Evolutionary conservation across 2,329 filamentous ascomycete genomes (phyloP).

Genomic region (Dryadomyces quercus-mongolicae): DNA sequence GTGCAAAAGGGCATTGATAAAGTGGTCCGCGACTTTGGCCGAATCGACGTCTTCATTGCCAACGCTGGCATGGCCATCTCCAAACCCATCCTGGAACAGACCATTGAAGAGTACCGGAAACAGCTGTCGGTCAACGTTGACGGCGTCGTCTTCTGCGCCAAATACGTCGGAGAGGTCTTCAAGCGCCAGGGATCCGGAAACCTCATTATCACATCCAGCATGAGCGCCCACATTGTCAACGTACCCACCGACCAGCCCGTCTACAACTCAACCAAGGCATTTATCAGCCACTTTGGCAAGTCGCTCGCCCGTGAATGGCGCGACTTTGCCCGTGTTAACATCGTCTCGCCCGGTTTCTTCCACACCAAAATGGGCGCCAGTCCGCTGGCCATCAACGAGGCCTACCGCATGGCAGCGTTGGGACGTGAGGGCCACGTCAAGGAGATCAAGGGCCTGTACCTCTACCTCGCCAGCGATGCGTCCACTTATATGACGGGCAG

Average conservation of each 20-base stretch:
- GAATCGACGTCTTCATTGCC: conserved; percentile 66
- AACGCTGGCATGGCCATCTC: conserved; percentile 44
- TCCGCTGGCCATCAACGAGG: conserved; percentile 54
- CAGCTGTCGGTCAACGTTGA: conserved; percentile 31
- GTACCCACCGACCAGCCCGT: conserved; percentile 61
- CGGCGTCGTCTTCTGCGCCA: conserved; percentile 65
- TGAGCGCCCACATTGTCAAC: conserved; percentile 67
- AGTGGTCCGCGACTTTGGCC: conserved; percentile 53
- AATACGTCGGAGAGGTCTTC: conserved; percentile 49
- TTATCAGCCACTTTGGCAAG: conserved; percentile 45
- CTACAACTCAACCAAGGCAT: conserved; percentile 63
- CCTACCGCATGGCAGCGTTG: conserved; percentile 70
- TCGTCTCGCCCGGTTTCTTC: conserved; percentile 63
- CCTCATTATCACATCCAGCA: conserved; percentile 67
- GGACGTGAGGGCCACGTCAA: conserved; percentile 60
- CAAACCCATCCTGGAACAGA: background rate
- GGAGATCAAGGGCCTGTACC: conserved; percentile 76
- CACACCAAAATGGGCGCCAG: conserved; percentile 55
- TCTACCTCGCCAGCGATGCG: conserved; percentile 75
- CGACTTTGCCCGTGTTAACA: conserved; percentile 59
- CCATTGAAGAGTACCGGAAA: background rate
- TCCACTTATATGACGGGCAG: conserved; percentile 66
- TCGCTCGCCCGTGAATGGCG: conserved; percentile 69
- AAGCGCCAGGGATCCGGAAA: conserved; percentile 52
- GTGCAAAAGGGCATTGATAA: conserved; percentile 36